Evolutionary conservation across 768 basidiomycete species (phyloP).

Genomic region (Trametes gibbosa): DNA sequence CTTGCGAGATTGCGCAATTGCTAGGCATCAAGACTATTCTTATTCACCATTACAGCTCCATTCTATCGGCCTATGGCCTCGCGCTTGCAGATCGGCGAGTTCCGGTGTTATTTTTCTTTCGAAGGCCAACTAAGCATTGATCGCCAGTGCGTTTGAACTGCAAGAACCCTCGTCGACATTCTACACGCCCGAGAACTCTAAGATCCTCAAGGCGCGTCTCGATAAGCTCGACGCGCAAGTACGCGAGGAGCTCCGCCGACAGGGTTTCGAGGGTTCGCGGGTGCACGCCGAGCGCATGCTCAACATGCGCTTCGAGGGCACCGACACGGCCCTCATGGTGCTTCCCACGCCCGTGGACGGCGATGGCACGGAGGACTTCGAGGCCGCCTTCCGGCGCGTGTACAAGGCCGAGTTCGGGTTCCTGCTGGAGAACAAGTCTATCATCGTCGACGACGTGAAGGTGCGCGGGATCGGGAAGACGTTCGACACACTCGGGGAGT

Average conservation of each 20-base stretch:
- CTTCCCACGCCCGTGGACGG: slow-evolving; percentile 49
- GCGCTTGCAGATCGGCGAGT: slow-evolving; percentile 76
- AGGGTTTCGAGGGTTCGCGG: slow-evolving; percentile 78
- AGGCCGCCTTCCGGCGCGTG: slow-evolving; percentile 70
- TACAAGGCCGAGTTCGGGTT: slow-evolving; percentile 93
- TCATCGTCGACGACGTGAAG: slow-evolving; percentile 92
- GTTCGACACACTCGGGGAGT: slow-evolving; percentile 74
- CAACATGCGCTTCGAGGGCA: slow-evolving; percentile 93
- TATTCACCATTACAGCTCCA: slow-evolving; percentile 89
- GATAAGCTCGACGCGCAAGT: slow-evolving; percentile 68
- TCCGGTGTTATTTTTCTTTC: not conserved
- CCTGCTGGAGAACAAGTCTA: slow-evolving; percentile 74
- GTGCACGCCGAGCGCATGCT: slow-evolving; percentile 78
- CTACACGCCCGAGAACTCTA: slow-evolving; percentile 59
- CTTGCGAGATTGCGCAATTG: slow-evolving; percentile 85
- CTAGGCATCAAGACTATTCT: slow-evolving; percentile 86
- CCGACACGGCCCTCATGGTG: slow-evolving; percentile 91
- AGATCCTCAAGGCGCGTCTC: slow-evolving; percentile 58
- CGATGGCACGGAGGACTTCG: slow-evolving; percentile 68
- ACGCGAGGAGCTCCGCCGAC: slow-evolving; percentile 59
- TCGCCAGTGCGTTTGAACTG: slow-evolving; percentile 68
- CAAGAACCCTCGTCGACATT: slow-evolving; percentile 89
- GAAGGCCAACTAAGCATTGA: not conserved
- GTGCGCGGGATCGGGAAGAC: slow-evolving; percentile 90
- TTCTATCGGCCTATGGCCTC: slow-evolving; percentile 92